phyloP scores from a whole-genome alignment of 1,284 basidiomycete species.

The Fomitopsis pinicola region DNA sequence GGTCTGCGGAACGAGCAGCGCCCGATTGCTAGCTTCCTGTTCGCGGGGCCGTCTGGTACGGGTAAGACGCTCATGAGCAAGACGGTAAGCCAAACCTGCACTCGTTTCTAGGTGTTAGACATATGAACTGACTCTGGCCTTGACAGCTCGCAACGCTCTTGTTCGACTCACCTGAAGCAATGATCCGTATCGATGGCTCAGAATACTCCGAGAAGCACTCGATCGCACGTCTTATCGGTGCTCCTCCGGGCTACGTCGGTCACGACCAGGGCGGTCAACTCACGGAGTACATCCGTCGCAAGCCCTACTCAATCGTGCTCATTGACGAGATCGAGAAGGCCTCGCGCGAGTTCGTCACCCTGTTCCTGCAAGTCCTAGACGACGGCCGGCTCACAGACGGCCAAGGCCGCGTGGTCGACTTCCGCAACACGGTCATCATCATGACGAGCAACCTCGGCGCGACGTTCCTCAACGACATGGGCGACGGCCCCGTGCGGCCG shows the following conservation, averaged over 20 bases:
- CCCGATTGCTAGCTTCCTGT: constrained; percentile 91
- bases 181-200: constrained; percentile 90
- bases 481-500: constrained; percentile 65
- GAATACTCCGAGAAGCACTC: constrained; percentile 96
- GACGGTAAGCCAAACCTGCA: constrained; percentile 51
- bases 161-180: constrained; percentile 86
- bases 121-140: constrained; percentile 14
- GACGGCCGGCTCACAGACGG: constrained; percentile 94
- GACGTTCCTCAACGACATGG: constrained; percentile 73
- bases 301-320: constrained; percentile 79
- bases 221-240: constrained; percentile 85
- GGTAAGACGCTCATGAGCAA: constrained; percentile 89
- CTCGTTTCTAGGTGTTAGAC: background rate
- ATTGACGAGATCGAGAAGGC: constrained; percentile 92
- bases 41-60: constrained; percentile 91
- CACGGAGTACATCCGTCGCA: constrained; percentile 87
- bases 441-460: constrained; percentile 93
- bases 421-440: constrained; percentile 89
- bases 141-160: constrained; percentile 76
- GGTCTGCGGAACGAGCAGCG: constrained; percentile 81
- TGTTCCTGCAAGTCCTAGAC: constrained; percentile 93
- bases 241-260: constrained; percentile 90
- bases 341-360: constrained; percentile 83
- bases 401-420: constrained; percentile 74
- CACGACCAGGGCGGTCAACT: constrained; percentile 89